Evolutionary conservation across 208 protist genomes (phyloP).

Genomic region (Leishmania mexicana): DNA sequence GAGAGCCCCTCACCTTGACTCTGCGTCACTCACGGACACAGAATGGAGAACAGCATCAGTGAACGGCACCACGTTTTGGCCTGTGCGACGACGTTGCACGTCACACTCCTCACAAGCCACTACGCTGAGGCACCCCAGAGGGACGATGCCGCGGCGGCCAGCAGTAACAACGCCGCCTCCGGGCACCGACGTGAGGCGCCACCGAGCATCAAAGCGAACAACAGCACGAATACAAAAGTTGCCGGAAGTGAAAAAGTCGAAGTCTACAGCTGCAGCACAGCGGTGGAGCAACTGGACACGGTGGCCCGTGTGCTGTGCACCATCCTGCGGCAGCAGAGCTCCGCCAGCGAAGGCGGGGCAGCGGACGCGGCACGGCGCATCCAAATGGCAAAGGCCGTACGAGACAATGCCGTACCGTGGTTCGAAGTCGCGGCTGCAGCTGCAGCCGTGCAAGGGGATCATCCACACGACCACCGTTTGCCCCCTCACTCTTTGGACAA

Average conservation of each 20-base stretch:
- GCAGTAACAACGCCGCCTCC: not conserved
- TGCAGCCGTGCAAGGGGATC: not conserved
- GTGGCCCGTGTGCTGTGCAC: slow-evolving; percentile 26
- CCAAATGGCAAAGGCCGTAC: slow-evolving; percentile 26
- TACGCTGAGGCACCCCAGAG: slow-evolving; percentile 4
- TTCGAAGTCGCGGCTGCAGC: not conserved
- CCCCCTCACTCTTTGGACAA: not conserved
- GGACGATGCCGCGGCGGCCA: slow-evolving; percentile 3
- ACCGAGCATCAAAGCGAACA: slow-evolving; percentile 10
- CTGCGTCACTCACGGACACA: not conserved
- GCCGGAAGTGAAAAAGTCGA: slow-evolving; percentile 10
- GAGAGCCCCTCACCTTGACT: not conserved
- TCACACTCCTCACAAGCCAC: slow-evolving; percentile 31
- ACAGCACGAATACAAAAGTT: not conserved
- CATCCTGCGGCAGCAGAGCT: slow-evolving; percentile 1
- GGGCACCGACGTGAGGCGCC: slow-evolving; percentile 5
- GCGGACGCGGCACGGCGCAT: slow-evolving; percentile 3
- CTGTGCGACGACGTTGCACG: slow-evolving; percentile 24
- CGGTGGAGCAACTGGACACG: slow-evolving; percentile 30
- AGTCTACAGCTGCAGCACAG: slow-evolving; percentile 19
- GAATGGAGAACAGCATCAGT: not conserved
- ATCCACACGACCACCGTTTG: not conserved
- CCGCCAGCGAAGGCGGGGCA: not conserved
- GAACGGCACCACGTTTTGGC: slow-evolving; percentile 1
- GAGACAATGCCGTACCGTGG: slow-evolving; percentile 27